A percentile compares a stretch with the other conserved stretches of the same genome.
Conservation (phyloP, 2,329 filamentous ascomycete genomes). For the Beauveria medogensis region DNA sequence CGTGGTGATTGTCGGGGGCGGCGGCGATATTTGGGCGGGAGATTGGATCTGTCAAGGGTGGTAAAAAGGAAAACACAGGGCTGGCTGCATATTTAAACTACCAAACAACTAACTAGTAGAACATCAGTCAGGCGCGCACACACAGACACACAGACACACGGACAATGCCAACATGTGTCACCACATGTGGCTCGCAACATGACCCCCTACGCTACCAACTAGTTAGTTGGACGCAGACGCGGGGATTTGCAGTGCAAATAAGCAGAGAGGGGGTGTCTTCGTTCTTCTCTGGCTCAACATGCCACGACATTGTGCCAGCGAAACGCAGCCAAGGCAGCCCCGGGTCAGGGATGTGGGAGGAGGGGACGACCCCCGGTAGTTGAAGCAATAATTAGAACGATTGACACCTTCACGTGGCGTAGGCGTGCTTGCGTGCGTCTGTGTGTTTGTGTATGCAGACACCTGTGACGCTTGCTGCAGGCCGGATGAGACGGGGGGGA, state of each 20-base stretch:
- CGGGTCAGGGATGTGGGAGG: not conserved
- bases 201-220: not conserved
- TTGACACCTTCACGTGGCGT: not conserved
- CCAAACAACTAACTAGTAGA: not conserved
- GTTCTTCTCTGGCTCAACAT: not conserved
- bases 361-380: not conserved
- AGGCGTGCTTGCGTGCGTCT: not conserved
- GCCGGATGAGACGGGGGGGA: not conserved
- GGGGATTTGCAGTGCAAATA: not conserved
- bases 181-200: not conserved
- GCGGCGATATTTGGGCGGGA: not conserved
- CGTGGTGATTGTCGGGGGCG: not conserved
- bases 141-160: not conserved
- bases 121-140: not conserved
- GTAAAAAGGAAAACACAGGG: not conserved
- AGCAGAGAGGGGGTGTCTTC: not conserved
- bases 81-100: constrained; percentile 1
- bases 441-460: not conserved
- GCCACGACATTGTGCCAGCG: not conserved
- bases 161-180: too few relatives aligned
- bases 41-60: not conserved
- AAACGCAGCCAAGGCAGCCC: not conserved
- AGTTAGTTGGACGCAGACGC: not conserved
- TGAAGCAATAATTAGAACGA: not conserved
- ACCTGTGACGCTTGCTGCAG: not conserved